phyloP scores from a whole-genome alignment of 495 filamentous ascomycete genomes.

The Thozetella sp. region DNA sequence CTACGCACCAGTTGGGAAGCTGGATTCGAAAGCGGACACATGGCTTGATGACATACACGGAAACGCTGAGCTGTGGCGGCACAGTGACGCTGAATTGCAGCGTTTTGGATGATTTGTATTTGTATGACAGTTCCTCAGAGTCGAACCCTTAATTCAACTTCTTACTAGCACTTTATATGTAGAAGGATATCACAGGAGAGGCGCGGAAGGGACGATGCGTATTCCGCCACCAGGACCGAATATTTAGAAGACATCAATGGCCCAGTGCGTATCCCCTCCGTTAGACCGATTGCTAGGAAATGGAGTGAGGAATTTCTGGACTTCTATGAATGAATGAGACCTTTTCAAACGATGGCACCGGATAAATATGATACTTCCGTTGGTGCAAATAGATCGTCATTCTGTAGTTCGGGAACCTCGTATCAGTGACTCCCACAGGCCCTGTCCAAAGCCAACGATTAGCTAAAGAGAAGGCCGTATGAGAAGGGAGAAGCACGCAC shows the following conservation, averaged over 20 bases:
- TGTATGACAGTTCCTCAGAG: too few relatives aligned
- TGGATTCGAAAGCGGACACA: neutral
- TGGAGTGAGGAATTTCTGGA: too few relatives aligned
- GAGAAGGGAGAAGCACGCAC: neutral
- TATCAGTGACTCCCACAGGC: neutral
- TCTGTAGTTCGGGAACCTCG: neutral
- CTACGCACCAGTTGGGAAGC: neutral
- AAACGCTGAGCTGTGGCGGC: neutral
- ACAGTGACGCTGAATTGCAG: neutral
- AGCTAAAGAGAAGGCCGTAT: neutral
- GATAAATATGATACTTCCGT: neutral
- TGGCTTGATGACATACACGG: neutral
- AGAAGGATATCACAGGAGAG: too few relatives aligned
- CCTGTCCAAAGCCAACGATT: neutral
- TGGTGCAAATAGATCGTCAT: neutral
- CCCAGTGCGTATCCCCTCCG: too few relatives aligned
- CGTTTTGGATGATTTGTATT: neutral
- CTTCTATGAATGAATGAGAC: too few relatives aligned
- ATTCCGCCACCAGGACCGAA: too few relatives aligned
- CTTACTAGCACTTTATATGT: too few relatives aligned
- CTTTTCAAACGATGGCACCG: too few relatives aligned
- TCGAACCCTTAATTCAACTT: too few relatives aligned
- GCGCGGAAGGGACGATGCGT: too few relatives aligned
- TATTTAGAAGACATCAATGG: too few relatives aligned
- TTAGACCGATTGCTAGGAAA: too few relatives aligned